Base-by-base conservation (phyloP, 148 eudicot species). In the Camellia lanceoleosa region DNA sequence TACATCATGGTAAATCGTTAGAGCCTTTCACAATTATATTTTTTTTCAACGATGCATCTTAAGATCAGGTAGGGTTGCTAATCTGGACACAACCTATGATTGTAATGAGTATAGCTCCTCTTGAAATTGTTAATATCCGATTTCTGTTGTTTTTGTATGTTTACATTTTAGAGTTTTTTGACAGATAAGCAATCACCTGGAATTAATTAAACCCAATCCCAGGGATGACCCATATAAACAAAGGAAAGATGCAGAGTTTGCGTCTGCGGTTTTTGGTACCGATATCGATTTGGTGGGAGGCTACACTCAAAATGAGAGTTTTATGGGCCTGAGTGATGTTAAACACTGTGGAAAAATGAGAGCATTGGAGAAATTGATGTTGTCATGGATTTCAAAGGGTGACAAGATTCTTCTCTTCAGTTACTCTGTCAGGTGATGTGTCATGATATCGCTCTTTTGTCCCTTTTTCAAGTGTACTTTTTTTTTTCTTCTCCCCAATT, bases 341-440 rank as follows among this genome's bases (percentile, higher is more conserved):
- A 86, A 85, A 81, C 92, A 96, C 81, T 96, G 99, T 84, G 99
- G 99, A 41, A 96, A 96, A 86, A 96, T 96, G 99, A 94, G 91
- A 86, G 85, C 92, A 49, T 84, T 96, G 83, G 99, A 96, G 76
- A 93, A 87, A 75, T 86, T 96, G 75, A 86, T 96, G 91, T 73
- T 81, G 19, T 88, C 97, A 23, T 96, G 99, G 99, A 68, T 93
- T 82, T 83, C 90, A 15, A 88, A 84, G 66, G 95, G 93, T 62
- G 99, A 96, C 85, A 96, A 96, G 88, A 87, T 96, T 79, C 98
- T 96, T 85, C 81, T 96, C 66, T 96, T 96, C 86, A 93, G 99
- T 84, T 86, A 93, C 83, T 96, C 98, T 80, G 98, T 94, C 80
- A 92, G 98, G 98, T 94, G 78, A 82, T 82, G 58, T 68, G 63